These are phyloP conservation scores for Arthroderma sp. DNA, from an alignment of 2,329 filamentous ascomycete species.

Conservation along the genomic window DNA sequence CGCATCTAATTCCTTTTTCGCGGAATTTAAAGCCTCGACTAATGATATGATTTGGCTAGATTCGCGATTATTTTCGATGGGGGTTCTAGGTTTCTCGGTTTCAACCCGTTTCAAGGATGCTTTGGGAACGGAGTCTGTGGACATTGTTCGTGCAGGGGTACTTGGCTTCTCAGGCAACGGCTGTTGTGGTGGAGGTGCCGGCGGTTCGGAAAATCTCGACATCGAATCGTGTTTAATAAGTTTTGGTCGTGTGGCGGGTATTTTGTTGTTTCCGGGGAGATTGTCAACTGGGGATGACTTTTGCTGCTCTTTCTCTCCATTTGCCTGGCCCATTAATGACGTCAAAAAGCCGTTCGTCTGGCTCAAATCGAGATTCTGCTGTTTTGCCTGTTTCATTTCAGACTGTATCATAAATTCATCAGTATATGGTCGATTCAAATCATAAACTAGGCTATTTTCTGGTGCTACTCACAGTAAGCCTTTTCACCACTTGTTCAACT, in stretches of 20 bases:
- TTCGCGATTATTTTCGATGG: constrained; percentile 36
- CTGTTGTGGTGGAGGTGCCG: constrained; percentile 83
- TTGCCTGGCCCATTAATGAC: constrained; percentile 59
- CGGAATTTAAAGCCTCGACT: constrained; percentile 68
- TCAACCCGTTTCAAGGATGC: constrained; percentile 58
- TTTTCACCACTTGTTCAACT: constrained; percentile 88
- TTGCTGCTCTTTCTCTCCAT: constrained; percentile 35
- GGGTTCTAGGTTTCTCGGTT: constrained; percentile 56
- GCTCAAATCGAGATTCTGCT: constrained; percentile 74
- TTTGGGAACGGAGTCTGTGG: constrained; percentile 31
- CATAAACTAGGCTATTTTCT: background rate
- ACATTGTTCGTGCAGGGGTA: constrained; percentile 34
- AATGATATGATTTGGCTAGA: constrained; percentile 68
- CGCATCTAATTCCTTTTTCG: constrained; percentile 76
- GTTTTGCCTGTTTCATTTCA: constrained; percentile 79
- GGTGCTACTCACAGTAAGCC: constrained; percentile 49
- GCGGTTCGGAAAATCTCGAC: constrained; percentile 79
- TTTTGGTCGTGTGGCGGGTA: constrained; percentile 33
- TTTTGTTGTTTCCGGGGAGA: constrained; percentile 22
- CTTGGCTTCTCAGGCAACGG: constrained; percentile 90
- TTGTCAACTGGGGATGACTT: background rate
- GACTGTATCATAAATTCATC: constrained; percentile 39
- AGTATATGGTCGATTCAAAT: background rate
- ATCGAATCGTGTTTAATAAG: constrained; percentile 58
- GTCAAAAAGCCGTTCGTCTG: constrained; percentile 73